phyloP scores from a whole-genome alignment of 2,329 filamentous ascomycete genomes.

The Coniochaeta ligniaria region DNA sequence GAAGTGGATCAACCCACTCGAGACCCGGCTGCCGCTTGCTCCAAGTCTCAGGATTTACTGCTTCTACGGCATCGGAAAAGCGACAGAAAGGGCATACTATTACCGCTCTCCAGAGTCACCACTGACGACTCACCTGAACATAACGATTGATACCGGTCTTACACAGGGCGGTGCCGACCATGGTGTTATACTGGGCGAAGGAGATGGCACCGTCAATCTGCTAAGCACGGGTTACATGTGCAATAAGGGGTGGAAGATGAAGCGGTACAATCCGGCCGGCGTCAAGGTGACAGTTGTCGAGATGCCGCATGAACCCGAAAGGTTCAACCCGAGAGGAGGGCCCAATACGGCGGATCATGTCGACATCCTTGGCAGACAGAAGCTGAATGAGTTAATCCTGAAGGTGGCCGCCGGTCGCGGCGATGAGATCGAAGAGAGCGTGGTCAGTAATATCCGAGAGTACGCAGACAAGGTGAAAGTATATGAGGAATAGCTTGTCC shows the following conservation, averaged over 20 bases:
- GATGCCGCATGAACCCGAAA: conserved; percentile 93
- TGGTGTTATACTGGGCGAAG: conserved; percentile 91
- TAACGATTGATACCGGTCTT: conserved; percentile 63
- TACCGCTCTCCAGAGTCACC: conserved; percentile 67
- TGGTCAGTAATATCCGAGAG: conserved; percentile 73
- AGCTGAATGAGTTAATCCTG: conserved; percentile 84
- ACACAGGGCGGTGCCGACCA: conserved; percentile 63
- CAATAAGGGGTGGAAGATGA: conserved; percentile 86
- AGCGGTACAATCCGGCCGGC: conserved; percentile 84
- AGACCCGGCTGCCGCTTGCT: conserved; percentile 78
- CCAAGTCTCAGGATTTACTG: conserved; percentile 92
- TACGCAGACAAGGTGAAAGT: conserved; percentile 83
- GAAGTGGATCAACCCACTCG: conserved; percentile 95
- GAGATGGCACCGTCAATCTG: conserved; percentile 93
- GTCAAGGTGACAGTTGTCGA: conserved; percentile 79
- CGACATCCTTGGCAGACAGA: conserved; percentile 85
- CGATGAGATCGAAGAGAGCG: conserved; percentile 66
- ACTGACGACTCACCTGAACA: conserved; percentile 58
- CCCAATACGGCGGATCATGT: conserved; percentile 82
- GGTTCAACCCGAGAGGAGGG: conserved; percentile 75
- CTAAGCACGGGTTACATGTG: conserved; percentile 95
- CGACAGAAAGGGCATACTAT: conserved; percentile 87
- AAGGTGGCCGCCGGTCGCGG: conserved; percentile 81
- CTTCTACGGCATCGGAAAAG: conserved; percentile 93
- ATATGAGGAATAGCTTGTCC: conserved; percentile 49